phyloP scores from a whole-genome alignment of 208 protist species.

The Angomonas ambiguus region DNA sequence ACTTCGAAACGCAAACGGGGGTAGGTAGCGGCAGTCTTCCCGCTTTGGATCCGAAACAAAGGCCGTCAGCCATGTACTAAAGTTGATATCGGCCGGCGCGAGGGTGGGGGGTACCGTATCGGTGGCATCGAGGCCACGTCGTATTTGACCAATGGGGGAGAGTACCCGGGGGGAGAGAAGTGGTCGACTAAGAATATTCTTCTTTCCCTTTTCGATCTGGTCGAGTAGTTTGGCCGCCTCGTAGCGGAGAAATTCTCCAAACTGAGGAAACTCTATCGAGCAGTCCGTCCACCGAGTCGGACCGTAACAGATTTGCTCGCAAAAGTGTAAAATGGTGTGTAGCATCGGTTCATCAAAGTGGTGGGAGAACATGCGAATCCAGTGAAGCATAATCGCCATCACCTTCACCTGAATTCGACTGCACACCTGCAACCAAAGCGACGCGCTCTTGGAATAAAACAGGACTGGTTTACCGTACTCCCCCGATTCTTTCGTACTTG shows the following conservation, averaged over 20 bases:
- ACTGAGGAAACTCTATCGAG: constrained; percentile 33
- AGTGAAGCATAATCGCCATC: constrained; percentile 41
- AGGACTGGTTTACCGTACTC: constrained; percentile 18
- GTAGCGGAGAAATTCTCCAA: constrained; percentile 42
- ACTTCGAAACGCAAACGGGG: not conserved
- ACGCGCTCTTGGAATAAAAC: constrained; percentile 34
- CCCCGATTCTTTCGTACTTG: not conserved
- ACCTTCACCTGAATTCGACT: constrained; percentile 45
- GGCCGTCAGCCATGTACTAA: not conserved
- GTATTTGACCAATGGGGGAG: not conserved
- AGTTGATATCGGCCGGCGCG: not conserved
- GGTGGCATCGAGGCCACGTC: not conserved
- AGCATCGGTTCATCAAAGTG: constrained; percentile 57
- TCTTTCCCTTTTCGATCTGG: not conserved
- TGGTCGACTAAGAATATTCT: not conserved
- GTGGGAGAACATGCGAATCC: constrained; percentile 42
- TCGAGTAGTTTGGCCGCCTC: constrained; percentile 17
- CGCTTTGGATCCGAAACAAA: not conserved
- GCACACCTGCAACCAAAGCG: constrained; percentile 48
- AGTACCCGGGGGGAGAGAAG: not conserved
- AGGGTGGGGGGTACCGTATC: constrained; percentile 6
- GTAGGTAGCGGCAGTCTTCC: not conserved
- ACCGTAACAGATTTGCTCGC: constrained; percentile 34
- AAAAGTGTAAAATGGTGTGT: constrained; percentile 40
- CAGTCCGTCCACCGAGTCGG: constrained; percentile 38